These are phyloP conservation scores for Wickerhamiella lipophila DNA, from an alignment of 805 yeast genomes.

Conservation along the genomic window DNA sequence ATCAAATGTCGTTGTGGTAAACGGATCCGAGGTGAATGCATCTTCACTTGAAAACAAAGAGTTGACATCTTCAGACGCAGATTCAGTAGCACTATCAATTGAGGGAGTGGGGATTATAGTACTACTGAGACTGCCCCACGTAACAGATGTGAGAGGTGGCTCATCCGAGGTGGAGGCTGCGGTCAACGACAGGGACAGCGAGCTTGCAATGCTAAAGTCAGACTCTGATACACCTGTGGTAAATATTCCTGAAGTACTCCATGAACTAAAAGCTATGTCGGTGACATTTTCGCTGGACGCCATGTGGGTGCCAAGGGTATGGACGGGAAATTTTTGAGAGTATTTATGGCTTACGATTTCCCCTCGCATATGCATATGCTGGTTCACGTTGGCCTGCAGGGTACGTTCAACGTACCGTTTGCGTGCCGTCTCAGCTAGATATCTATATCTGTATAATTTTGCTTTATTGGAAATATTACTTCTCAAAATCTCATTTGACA, in stretches of 20 bases:
- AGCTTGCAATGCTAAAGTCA: not conserved
- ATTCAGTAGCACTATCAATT: not conserved
- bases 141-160: slow-evolving; percentile 3
- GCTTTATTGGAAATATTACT: too few species aligned
- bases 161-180: slow-evolving; percentile 5
- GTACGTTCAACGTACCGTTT: not conserved
- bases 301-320: not conserved
- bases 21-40: not conserved
- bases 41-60: not conserved
- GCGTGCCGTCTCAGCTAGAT: not conserved
- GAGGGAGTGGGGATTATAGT: not conserved
- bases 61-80: not conserved
- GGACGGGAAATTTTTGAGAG: not conserved
- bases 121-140: slow-evolving; percentile 6
- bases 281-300: not conserved
- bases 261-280: not conserved
- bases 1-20: not conserved
- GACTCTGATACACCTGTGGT: not conserved
- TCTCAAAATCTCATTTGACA: too few species aligned
- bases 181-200: not conserved
- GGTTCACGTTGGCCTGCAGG: not conserved
- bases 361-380: slow-evolving; percentile 4
- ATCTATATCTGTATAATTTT: not conserved
- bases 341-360: not conserved
- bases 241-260: not conserved